Evolutionary conservation across 345 rosid species (phyloP).

Genomic region (Populus euphratica): DNA sequence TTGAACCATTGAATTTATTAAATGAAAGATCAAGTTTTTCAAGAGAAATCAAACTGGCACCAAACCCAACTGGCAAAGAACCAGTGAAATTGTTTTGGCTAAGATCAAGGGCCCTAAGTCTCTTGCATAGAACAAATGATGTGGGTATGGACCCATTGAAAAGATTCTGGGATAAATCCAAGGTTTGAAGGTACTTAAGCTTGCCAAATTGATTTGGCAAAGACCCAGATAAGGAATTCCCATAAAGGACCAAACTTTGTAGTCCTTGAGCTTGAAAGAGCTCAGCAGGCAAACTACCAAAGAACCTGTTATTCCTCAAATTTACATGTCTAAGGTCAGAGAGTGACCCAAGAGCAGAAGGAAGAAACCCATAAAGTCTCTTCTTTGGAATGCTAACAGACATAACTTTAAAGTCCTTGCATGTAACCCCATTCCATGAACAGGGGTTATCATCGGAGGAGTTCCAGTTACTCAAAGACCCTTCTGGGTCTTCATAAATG

Average conservation of each 20-base stretch:
- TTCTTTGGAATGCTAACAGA: slow-evolving; percentile 83
- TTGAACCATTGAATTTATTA: slow-evolving; percentile 63
- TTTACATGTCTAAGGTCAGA: slow-evolving; percentile 79
- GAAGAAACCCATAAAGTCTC: slow-evolving; percentile 69
- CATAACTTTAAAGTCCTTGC: slow-evolving; percentile 71
- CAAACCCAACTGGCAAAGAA: slow-evolving; percentile 66
- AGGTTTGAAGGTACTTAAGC: slow-evolving; percentile 66
- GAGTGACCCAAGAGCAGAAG: slow-evolving; percentile 78
- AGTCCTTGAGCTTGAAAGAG: slow-evolving; percentile 71
- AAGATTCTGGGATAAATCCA: slow-evolving; percentile 84
- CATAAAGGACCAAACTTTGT: slow-evolving; percentile 89
- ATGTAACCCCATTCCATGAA: slow-evolving; percentile 89
- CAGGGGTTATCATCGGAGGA: slow-evolving; percentile 67
- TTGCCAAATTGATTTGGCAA: slow-evolving; percentile 64
- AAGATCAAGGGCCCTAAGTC: slow-evolving; percentile 69
- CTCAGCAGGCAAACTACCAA: slow-evolving; percentile 63
- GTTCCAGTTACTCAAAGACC: slow-evolving; percentile 81
- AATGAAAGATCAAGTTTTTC: slow-evolving; percentile 81
- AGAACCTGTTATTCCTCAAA: slow-evolving; percentile 70
- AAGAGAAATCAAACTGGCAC: slow-evolving; percentile 54
- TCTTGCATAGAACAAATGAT: slow-evolving; percentile 69
- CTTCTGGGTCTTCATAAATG: slow-evolving; percentile 65
- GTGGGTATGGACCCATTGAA: slow-evolving; percentile 68
- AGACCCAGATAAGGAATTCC: slow-evolving; percentile 77
- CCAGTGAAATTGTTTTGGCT: slow-evolving; percentile 79